Percentiles rank a stretch among this genome's conserved stretches.
These are phyloP conservation scores for Reutealis trisperma DNA, from an alignment of 345 rosid genomes.

Conservation along the genomic window DNA sequence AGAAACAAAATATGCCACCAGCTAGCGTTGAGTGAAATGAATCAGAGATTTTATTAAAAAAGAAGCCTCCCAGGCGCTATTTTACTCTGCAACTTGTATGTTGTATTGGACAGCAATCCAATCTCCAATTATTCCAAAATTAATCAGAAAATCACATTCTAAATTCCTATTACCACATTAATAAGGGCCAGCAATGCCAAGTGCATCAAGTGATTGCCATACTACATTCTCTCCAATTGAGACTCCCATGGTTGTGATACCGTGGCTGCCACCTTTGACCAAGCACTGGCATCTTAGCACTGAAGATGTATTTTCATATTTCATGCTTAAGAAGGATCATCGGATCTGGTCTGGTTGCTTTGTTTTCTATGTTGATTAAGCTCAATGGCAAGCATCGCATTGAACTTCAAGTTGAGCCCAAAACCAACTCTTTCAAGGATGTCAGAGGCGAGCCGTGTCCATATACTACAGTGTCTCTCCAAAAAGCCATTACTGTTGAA, in stretches of 20 bases:
- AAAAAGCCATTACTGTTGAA: constrained; percentile 60
- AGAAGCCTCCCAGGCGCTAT: not conserved
- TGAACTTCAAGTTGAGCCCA: constrained; percentile 36
- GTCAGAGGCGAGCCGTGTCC: constrained; percentile 64
- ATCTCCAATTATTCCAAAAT: not conserved
- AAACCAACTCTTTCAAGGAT: constrained; percentile 65
- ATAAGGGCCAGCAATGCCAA: not conserved
- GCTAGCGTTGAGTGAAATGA: not conserved
- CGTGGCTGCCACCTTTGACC: not conserved
- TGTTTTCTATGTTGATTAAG: constrained; percentile 8
- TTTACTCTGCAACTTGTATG: not conserved
- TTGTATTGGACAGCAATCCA: not conserved
- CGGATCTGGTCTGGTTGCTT: not conserved
- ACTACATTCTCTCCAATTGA: not conserved
- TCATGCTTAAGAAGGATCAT: not conserved
- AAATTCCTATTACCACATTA: not conserved
- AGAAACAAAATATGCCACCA: not conserved
- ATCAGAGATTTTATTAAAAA: not conserved
- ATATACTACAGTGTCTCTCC: constrained; percentile 69
- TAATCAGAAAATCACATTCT: not conserved
- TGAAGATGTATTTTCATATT: not conserved
- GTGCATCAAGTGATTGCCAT: not conserved
- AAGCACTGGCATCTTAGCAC: not conserved
- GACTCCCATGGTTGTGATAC: not conserved
- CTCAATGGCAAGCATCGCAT: constrained; percentile 1